phyloP scores from a whole-genome alignment of 176 grass and related monocot species.

The Eleusine coracana region DNA sequence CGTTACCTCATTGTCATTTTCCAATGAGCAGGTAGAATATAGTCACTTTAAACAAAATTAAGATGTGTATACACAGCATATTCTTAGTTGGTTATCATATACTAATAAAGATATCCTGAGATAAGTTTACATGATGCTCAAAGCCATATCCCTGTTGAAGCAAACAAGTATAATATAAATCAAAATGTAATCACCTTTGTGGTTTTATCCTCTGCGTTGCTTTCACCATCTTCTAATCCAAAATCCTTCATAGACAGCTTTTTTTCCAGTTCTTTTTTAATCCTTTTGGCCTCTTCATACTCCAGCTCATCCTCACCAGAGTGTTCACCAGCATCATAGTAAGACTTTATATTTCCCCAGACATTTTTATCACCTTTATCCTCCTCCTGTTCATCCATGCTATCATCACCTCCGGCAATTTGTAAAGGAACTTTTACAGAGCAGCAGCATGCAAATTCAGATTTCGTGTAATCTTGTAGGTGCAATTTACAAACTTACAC shows the following conservation, averaged over 20 bases:
- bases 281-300: slow-evolving; percentile 51
- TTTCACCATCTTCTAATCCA: slow-evolving; percentile 70
- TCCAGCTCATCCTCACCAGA: slow-evolving; percentile 65
- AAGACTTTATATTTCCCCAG: slow-evolving; percentile 67
- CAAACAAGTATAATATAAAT: slow-evolving; percentile 5
- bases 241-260: slow-evolving; percentile 78
- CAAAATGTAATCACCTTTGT: slow-evolving; percentile 50
- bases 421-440: slow-evolving; percentile 1
- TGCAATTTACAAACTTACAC: slow-evolving; percentile 58
- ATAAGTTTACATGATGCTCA: slow-evolving; percentile 17
- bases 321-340: slow-evolving; percentile 67
- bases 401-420: slow-evolving; percentile 82
- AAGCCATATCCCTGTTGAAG: not conserved
- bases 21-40: not conserved
- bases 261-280: slow-evolving; percentile 55
- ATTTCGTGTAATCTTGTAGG: not conserved
- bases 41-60: not conserved
- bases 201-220: slow-evolving; percentile 47
- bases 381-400: slow-evolving; percentile 74
- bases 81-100: slow-evolving; percentile 2
- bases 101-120: not conserved
- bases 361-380: slow-evolving; percentile 42
- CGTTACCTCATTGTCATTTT: not conserved
- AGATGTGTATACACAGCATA: slow-evolving; percentile 16
- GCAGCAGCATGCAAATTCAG: slow-evolving; percentile 1